Conservation (phyloP, 768 basidiomycete species). For the Pulveroboletus frians region DNA sequence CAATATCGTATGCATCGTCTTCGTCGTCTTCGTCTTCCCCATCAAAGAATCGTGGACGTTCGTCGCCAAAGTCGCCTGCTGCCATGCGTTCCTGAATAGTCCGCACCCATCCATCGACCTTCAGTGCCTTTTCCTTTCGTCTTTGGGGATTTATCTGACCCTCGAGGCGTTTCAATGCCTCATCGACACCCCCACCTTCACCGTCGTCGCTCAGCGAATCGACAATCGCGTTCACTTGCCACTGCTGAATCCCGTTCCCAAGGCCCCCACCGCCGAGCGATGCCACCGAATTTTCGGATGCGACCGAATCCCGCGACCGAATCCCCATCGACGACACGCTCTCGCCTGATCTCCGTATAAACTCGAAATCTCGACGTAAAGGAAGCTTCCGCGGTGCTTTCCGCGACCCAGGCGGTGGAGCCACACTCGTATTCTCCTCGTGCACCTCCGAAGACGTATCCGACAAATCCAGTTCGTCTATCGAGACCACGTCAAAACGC, state of each 20-base stretch:
- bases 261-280: conserved; percentile 38
- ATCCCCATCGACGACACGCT: conserved; percentile 80
- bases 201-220: conserved; percentile 71
- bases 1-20: conserved; percentile 29
- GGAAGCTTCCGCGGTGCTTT: conserved; percentile 58
- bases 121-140: conserved; percentile 64
- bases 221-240: conserved; percentile 78
- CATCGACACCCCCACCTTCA: conserved; percentile 76
- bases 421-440: conserved; percentile 27
- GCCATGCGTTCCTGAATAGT: conserved; percentile 63
- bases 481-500: conserved; percentile 68
- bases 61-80: conserved; percentile 58
- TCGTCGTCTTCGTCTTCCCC: conserved; percentile 40
- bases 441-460: conserved; percentile 62
- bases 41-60: conserved; percentile 51
- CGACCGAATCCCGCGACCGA: conserved; percentile 54
- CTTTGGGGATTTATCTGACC: conserved; percentile 76
- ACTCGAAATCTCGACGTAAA: conserved; percentile 74
- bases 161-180: conserved; percentile 74
- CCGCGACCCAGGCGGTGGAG: conserved; percentile 49
- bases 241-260: conserved; percentile 53
- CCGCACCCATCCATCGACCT: conserved; percentile 80
- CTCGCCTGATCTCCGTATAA: conserved; percentile 61
- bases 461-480: conserved; percentile 78
- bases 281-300: conserved; percentile 37